Percentiles rank a stretch among this genome's conserved stretches.
Evolutionary conservation across 2,329 filamentous ascomycete species (phyloP).

Genomic region (Colletotrichum sp.): DNA sequence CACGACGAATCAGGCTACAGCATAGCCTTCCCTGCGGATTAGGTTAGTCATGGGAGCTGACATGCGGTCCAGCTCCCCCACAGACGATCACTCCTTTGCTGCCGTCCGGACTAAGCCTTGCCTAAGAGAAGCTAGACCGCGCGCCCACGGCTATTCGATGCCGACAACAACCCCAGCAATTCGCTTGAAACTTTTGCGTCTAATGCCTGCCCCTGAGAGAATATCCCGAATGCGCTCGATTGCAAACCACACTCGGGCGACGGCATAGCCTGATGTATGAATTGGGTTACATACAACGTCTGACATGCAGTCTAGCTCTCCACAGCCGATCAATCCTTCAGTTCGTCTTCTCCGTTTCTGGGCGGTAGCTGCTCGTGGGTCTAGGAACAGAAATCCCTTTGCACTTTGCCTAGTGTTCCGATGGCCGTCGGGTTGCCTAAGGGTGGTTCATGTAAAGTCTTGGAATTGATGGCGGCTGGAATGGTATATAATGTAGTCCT

Average conservation of each 20-base stretch:
- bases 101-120: not conserved
- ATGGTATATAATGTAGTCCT: not conserved
- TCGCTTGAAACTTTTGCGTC: not conserved
- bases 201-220: not conserved
- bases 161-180: not conserved
- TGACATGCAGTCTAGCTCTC: not conserved
- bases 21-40: not conserved
- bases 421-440: not conserved
- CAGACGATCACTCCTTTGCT: not conserved
- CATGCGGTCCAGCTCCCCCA: not conserved
- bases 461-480: not conserved
- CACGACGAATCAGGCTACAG: not conserved
- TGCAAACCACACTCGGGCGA: not conserved
- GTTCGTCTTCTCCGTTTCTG: not conserved
- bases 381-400: not conserved
- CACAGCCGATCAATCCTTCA: not conserved
- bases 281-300: not conserved
- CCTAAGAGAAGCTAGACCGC: not conserved
- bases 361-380: not conserved
- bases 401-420: not conserved
- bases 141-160: not conserved
- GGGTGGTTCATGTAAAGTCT: not conserved
- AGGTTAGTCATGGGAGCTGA: not conserved
- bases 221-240: not conserved
- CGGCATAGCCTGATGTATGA: not conserved